These are phyloP conservation scores for Peronosclerospora sorghi DNA, from an alignment of 352 stramenopile species.

Conservation along the genomic window DNA sequence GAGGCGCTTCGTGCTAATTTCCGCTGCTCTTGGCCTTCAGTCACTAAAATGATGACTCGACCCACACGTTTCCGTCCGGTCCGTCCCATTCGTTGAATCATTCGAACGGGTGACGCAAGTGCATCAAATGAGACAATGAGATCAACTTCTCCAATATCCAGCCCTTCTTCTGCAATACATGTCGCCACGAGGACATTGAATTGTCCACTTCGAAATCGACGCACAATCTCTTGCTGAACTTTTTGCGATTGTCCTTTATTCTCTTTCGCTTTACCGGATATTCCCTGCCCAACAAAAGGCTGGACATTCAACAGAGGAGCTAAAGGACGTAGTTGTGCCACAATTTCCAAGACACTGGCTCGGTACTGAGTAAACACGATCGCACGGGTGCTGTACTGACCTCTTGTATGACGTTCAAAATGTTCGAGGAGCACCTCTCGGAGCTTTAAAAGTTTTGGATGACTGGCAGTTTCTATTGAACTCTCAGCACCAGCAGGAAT, in stretches of 20 bases:
- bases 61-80: constrained; percentile 94
- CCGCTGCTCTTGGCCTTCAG: constrained; percentile 84
- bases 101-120: constrained; percentile 90
- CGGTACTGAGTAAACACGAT: constrained; percentile 98
- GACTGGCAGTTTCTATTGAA: no score
- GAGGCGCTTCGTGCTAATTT: constrained; percentile 72
- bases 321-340: constrained; percentile 56
- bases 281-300: constrained; percentile 90
- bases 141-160: constrained; percentile 93
- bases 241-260: constrained; percentile 90
- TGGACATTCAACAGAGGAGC: constrained; percentile 79
- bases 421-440: no score
- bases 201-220: constrained; percentile 71
- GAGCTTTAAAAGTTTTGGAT: no score
- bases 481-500: no score
- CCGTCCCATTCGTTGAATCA: constrained; percentile 92
- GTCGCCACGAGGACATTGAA: constrained; percentile 92
- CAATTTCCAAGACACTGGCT: constrained; percentile 91
- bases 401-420: constrained; percentile 58
- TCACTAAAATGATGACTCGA: constrained; percentile 81
- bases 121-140: constrained; percentile 91
- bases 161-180: constrained; percentile 92
- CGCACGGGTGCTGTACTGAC: constrained; percentile 79
- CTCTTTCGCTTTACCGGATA: constrained; percentile 69
- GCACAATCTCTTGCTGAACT: constrained; percentile 91